phyloP scores from a whole-genome alignment of 192 early-diverging fungal species.

The Mortierella antarctica region DNA sequence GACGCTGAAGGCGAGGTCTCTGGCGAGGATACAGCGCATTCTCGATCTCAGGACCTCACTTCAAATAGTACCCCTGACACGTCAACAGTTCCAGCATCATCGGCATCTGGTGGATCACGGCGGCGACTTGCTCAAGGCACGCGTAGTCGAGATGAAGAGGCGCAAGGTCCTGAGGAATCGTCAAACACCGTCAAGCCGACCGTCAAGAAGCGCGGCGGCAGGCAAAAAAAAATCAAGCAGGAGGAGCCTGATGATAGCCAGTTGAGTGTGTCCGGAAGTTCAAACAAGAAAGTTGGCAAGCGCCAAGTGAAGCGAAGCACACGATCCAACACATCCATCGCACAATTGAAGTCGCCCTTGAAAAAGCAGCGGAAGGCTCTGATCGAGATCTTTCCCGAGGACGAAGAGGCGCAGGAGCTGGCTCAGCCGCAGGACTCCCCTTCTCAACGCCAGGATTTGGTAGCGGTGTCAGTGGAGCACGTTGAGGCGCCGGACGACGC shows the following conservation, averaged over 20 bases:
- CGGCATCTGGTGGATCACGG: neutral
- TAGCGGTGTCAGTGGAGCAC: no score
- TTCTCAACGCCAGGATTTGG: no score
- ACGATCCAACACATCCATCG: neutral
- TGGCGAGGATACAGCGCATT: no score
- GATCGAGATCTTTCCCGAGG: conserved; percentile 22
- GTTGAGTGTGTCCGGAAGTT: neutral
- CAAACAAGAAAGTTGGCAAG: neutral
- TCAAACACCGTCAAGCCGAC: no score
- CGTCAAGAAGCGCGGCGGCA: no score
- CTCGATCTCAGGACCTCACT: no score
- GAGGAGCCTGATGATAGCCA: neutral
- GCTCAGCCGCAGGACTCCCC: neutral
- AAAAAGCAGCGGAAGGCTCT: conserved; percentile 18
- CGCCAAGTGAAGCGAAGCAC: neutral
- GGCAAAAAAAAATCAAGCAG: neutral
- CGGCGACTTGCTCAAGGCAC: neutral
- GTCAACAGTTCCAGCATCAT: neutral
- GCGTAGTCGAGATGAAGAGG: no score
- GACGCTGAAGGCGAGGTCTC: neutral
- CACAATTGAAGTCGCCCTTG: neutral
- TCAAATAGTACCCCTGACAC: no score
- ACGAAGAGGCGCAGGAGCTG: neutral
- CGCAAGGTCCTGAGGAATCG: no score
- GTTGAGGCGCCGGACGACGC: no score